Percentiles rank a stretch among this genome's conserved stretches.
Conservation (phyloP, 2,329 filamentous ascomycete genomes). For the Penicillium italicum region DNA sequence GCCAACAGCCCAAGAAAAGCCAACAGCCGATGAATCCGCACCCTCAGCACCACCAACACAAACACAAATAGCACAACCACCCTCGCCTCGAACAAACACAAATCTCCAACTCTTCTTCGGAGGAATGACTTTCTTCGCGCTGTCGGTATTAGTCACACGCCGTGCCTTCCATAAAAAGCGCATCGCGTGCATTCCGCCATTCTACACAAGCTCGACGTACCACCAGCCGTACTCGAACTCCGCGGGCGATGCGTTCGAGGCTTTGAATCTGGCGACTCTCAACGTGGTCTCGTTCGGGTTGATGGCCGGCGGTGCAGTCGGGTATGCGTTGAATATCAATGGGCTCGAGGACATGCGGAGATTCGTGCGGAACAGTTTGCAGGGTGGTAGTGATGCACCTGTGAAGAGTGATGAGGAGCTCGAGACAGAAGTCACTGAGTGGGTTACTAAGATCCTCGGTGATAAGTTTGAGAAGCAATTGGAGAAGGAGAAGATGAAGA, state of each 20-base stretch:
- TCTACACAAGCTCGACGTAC: conserved; percentile 57
- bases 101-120: conserved; percentile 60
- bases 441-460: conserved; percentile 49
- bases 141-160: conserved; percentile 68
- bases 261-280: conserved; percentile 79
- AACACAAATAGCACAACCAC: conserved; percentile 13
- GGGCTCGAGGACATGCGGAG: conserved; percentile 61
- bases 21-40: conserved; percentile 4
- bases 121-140: conserved; percentile 70
- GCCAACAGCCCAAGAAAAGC: conserved; percentile 4
- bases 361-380: conserved; percentile 57
- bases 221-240: conserved; percentile 54
- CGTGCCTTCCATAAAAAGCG: conserved; percentile 65
- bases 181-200: conserved; percentile 61
- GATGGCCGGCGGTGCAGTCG: conserved; percentile 67
- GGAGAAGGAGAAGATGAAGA: conserved; percentile 32
- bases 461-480: conserved; percentile 47
- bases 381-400: conserved; percentile 56
- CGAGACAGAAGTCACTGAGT: conserved; percentile 54
- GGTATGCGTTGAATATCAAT: conserved; percentile 76
- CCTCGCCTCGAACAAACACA: conserved; percentile 19
- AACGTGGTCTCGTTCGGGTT: conserved; percentile 76
- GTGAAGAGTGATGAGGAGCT: conserved; percentile 46
- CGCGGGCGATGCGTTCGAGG: conserved; percentile 72
- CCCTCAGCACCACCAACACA: conserved; percentile 5